A percentile compares a stretch with the other conserved stretches of the same genome.
Conservation (phyloP, 768 basidiomycete species). For the Tricholoma hemisulphureum region DNA sequence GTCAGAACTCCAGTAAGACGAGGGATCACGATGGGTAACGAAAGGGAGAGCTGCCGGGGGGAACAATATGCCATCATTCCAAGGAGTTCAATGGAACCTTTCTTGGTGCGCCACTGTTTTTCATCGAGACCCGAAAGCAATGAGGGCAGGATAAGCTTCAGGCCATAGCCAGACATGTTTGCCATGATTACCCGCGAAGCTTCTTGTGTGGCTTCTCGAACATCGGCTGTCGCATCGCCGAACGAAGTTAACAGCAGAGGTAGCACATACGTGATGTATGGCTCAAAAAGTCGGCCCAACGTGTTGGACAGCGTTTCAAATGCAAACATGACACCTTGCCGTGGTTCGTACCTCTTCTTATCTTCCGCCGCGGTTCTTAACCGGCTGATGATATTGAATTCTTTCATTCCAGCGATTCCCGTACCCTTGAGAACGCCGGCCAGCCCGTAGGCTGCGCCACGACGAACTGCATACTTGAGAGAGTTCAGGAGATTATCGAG, state of each 20-base stretch:
- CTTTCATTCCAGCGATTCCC: slow-evolving; percentile 82
- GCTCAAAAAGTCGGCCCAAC: slow-evolving; percentile 89
- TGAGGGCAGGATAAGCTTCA: slow-evolving; percentile 92
- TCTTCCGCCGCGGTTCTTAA: slow-evolving; percentile 79
- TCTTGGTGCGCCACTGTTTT: slow-evolving; percentile 98
- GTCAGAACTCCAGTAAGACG: slow-evolving; percentile 92
- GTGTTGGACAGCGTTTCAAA: slow-evolving; percentile 88
- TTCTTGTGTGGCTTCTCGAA: slow-evolving; percentile 91
- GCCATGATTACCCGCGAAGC: slow-evolving; percentile 94
- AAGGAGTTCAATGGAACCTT: slow-evolving; percentile 93
- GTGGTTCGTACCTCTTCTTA: slow-evolving; percentile 81
- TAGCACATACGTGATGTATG: slow-evolving; percentile 81
- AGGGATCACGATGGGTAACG: slow-evolving; percentile 94
- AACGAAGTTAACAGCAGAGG: slow-evolving; percentile 82
- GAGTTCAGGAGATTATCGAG: slow-evolving; percentile 75
- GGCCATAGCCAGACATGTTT: slow-evolving; percentile 89
- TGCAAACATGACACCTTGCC: slow-evolving; percentile 93
- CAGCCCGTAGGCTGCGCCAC: slow-evolving; percentile 96
- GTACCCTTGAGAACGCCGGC: slow-evolving; percentile 92
- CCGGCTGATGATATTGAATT: slow-evolving; percentile 73
- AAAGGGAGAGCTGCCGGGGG: slow-evolving; percentile 89
- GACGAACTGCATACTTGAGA: slow-evolving; percentile 86
- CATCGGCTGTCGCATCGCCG: slow-evolving; percentile 83
- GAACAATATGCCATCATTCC: slow-evolving; percentile 99
- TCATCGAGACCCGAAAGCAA: slow-evolving; percentile 90